These are phyloP conservation scores for Pseudogymnoascus sp. DNA, from an alignment of 2,329 filamentous ascomycete genomes.

Conservation along the genomic window DNA sequence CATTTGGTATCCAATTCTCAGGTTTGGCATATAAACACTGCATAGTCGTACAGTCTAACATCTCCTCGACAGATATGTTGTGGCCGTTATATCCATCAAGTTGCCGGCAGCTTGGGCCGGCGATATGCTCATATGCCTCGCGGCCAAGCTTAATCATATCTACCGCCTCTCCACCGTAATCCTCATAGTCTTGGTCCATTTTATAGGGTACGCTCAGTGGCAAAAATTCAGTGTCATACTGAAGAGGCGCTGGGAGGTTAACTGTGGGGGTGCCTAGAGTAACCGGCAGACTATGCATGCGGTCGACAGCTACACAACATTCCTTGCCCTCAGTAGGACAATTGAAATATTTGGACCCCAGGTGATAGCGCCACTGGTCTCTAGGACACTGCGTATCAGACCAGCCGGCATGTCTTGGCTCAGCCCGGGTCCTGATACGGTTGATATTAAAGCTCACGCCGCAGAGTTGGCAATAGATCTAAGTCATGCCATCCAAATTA, in stretches of 20 bases:
- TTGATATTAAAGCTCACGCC: slow-evolving; percentile 2
- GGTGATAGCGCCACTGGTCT: neutral
- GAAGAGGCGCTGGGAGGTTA: neutral
- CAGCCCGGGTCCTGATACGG: neutral
- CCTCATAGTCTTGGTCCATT: neutral
- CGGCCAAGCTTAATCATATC: neutral
- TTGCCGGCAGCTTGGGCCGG: neutral
- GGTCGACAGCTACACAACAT: neutral
- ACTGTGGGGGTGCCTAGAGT: neutral
- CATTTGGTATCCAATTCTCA: neutral
- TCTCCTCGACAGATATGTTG: neutral
- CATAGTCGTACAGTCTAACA: neutral
- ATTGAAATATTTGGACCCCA: neutral
- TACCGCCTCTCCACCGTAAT: neutral
- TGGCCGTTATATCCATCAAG: neutral
- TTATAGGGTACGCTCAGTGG: neutral
- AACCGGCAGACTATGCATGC: neutral
- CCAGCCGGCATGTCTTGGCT: neutral
- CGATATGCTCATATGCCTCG: neutral
- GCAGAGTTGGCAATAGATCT: neutral
- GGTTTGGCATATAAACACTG: neutral
- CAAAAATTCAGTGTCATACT: neutral
- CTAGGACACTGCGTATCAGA: neutral
- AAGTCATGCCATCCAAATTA: neutral
- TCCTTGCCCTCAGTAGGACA: neutral